Base-by-base conservation (phyloP, 179 eudicot species). In the Heliamphora pulchella region DNA sequence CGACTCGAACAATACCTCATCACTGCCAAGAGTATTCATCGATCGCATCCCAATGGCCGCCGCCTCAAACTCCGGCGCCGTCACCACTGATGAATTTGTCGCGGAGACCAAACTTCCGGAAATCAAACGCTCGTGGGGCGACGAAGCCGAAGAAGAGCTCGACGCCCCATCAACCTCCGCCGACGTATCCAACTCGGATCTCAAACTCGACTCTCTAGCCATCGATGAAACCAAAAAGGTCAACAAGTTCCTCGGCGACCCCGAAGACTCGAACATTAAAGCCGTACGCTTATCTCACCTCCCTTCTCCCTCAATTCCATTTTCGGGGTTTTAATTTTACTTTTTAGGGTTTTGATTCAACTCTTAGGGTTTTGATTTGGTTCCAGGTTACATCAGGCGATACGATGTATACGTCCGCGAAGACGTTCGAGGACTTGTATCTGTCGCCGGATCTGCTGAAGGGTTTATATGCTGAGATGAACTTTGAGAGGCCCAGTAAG, bases 401-500 rank as follows among this genome's bases (percentile, higher is more conserved):
- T 66, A 90, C 98, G 4, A 85, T 92, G 20, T 94, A 94, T 72
- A 85, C 88, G 5, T 94, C 97, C 8, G 98, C 93, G 0, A 88
- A 84, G 85, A 86, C 69, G 10, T 94, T 94, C 54, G 97, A 94
- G 86, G 98, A 94, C 54, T 87, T 94, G 91, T 83, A 84, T 71
- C 77, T 94, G 43, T 85, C 97, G 0, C 90, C 87, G 48, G 97
- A 94, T 74, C 80, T 94, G 82, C 47, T 93, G 57, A 89, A 93
- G 86, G 98, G 98, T 43, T 85, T 94, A 39, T 94, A 94, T 76
- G 92, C 84, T 9, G 96, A 89, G 83, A 94, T 94, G 98, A 83
- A 92, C 55, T 94, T 94, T 77, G 93, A 92, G 68, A 89, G 88
- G 83, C 98, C 98, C 3, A 94, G 98, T 83, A 91, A 91, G 87